These are phyloP conservation scores for Mycena latifolia DNA, from an alignment of 768 basidiomycete genomes.

Conservation along the genomic window DNA sequence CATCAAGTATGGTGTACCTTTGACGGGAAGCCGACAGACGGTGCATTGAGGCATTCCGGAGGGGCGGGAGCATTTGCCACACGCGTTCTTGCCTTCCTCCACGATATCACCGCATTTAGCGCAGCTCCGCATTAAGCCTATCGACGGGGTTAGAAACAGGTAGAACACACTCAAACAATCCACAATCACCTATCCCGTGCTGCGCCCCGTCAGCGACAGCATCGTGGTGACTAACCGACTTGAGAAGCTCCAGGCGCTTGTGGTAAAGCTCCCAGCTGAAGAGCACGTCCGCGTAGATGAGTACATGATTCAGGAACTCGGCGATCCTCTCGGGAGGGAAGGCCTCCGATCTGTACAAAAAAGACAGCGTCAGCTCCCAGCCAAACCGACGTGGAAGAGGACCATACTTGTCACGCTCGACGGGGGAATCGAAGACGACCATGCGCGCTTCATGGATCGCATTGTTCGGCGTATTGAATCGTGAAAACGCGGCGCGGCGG, in stretches of 20 bases:
- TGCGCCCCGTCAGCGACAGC: conserved; percentile 35
- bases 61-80: conserved; percentile 57
- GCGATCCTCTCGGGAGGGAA: conserved; percentile 56
- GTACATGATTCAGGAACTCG: conserved; percentile 65
- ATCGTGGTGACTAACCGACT: conserved; percentile 60
- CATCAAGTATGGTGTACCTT: conserved; percentile 56
- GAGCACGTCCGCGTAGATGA: conserved; percentile 81
- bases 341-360: conserved; percentile 32
- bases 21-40: conserved; percentile 81
- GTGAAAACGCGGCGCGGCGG: conserved; percentile 57
- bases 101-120: conserved; percentile 49
- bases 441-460: conserved; percentile 52
- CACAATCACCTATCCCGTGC: conserved; percentile 32
- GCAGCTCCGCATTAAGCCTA: conserved; percentile 65
- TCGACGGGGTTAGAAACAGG: conserved; percentile 1
- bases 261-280: conserved; percentile 79
- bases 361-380: conserved; percentile 21
- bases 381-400: neutral
- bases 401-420: conserved; percentile 31
- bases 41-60: conserved; percentile 68
- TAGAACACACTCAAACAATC: neutral
- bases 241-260: conserved; percentile 81
- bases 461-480: conserved; percentile 48
- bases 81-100: conserved; percentile 46
- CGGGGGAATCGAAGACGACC: conserved; percentile 44